These are phyloP conservation scores for Alternaria angustiovoidea DNA, from an alignment of 2,329 filamentous ascomycete genomes.

Conservation along the genomic window DNA sequence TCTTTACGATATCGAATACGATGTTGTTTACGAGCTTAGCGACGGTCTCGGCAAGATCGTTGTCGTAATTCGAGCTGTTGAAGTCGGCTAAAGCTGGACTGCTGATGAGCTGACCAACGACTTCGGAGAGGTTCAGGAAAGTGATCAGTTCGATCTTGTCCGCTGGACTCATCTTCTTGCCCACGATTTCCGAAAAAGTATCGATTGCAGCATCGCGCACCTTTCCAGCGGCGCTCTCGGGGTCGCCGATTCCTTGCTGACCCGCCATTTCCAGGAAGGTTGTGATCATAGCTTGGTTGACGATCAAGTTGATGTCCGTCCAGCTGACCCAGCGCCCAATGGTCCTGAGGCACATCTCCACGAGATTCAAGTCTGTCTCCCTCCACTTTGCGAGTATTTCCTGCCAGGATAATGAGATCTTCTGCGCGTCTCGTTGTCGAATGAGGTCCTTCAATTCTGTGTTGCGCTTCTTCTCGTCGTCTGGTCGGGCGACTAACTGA, in stretches of 20 bases:
- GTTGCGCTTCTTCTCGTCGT: slow-evolving; percentile 82
- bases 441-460: slow-evolving; percentile 91
- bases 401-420: slow-evolving; percentile 89
- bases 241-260: slow-evolving; percentile 67
- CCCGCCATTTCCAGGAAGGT: slow-evolving; percentile 87
- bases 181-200: slow-evolving; percentile 92
- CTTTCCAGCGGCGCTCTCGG: slow-evolving; percentile 69
- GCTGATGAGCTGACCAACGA: slow-evolving; percentile 84
- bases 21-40: slow-evolving; percentile 95
- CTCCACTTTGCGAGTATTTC: slow-evolving; percentile 83
- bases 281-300: slow-evolving; percentile 81
- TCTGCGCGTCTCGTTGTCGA: slow-evolving; percentile 84
- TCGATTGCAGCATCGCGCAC: slow-evolving; percentile 92
- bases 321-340: slow-evolving; percentile 98
- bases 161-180: slow-evolving; percentile 94
- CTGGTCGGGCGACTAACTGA: slow-evolving; percentile 80
- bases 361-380: slow-evolving; percentile 70
- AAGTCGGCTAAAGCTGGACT: slow-evolving; percentile 82
- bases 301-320: slow-evolving; percentile 94
- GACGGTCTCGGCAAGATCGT: slow-evolving; percentile 91
- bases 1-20: slow-evolving; percentile 84
- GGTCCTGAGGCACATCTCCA: slow-evolving; percentile 90
- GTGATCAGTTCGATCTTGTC: slow-evolving; percentile 95
- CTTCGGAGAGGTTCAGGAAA: slow-evolving; percentile 85
- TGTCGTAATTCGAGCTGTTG: slow-evolving; percentile 88